These are phyloP conservation scores for Aureobasidium sp. DNA, from an alignment of 2,329 filamentous ascomycete genomes.

Conservation along the genomic window DNA sequence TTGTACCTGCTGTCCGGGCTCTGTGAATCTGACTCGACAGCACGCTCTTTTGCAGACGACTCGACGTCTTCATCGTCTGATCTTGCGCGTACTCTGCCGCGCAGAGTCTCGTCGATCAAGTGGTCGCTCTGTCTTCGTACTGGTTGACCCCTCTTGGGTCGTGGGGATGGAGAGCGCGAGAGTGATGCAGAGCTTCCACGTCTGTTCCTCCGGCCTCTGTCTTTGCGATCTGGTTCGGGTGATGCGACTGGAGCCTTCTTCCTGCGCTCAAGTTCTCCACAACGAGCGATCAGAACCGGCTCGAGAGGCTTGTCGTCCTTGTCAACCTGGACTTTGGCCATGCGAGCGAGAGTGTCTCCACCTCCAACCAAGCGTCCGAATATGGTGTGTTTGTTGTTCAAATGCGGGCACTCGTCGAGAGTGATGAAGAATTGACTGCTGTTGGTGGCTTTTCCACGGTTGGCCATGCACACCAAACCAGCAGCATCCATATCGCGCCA, in stretches of 20 bases:
- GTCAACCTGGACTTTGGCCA: constrained; percentile 33
- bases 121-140: constrained; percentile 30
- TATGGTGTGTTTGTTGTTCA: constrained; percentile 38
- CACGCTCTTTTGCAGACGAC: constrained; percentile 22
- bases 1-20: constrained; percentile 27
- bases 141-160: constrained; percentile 19
- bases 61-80: constrained; percentile 23
- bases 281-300: constrained; percentile 32
- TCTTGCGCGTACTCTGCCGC: constrained; percentile 29
- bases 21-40: constrained; percentile 23
- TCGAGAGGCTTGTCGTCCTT: constrained; percentile 31
- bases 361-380: constrained; percentile 35
- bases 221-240: constrained; percentile 1
- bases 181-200: constrained; percentile 14
- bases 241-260: constrained; percentile 18
- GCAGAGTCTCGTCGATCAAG: constrained; percentile 30
- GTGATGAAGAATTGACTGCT: constrained; percentile 41
- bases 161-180: constrained; percentile 21
- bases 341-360: constrained; percentile 29
- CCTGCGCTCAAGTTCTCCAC: constrained; percentile 35
- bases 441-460: constrained; percentile 35
- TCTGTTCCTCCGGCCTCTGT: constrained; percentile 17
- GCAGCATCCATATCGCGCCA: constrained; percentile 36
- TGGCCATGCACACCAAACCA: constrained; percentile 37
- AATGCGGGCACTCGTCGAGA: constrained; percentile 32